Evolutionary conservation across 1,139 yeast species (phyloP).

Genomic region (Saccharomyces uvarum): DNA sequence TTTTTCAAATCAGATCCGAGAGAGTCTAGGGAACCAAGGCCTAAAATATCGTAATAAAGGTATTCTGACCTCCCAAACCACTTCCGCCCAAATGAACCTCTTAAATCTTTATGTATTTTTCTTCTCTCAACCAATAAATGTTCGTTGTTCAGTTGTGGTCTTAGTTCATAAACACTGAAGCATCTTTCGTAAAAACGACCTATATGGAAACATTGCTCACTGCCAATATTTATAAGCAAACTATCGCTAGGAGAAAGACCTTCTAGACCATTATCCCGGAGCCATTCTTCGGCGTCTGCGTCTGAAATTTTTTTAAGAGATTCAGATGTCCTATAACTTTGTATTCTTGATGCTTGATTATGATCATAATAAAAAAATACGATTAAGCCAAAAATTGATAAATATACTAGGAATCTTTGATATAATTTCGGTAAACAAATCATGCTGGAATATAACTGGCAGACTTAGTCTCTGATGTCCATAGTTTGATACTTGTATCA

Average conservation of each 20-base stretch:
- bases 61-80: conserved; percentile 23
- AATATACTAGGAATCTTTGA: background rate
- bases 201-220: conserved; percentile 16
- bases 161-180: background rate
- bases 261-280: conserved; percentile 3
- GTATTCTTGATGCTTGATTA: background rate
- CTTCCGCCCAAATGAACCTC: conserved; percentile 14
- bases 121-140: conserved; percentile 2
- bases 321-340: background rate
- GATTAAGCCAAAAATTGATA: background rate
- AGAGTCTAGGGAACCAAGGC: conserved; percentile 2
- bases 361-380: background rate
- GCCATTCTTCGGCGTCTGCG: background rate
- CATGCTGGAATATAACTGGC: background rate
- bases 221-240: conserved; percentile 17
- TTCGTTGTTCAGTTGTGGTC: background rate
- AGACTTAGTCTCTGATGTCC: background rate
- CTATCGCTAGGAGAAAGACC: conserved; percentile 2
- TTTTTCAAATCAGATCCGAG: background rate
- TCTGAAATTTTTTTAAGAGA: too few relatives aligned
- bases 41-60: conserved; percentile 16
- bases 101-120: conserved; percentile 18
- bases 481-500: background rate
- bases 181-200: conserved; percentile 8
- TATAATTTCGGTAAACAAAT: background rate